Evolutionary conservation across 805 yeast species (phyloP).

Genomic region (Kodamaea hsintzibuensis): DNA sequence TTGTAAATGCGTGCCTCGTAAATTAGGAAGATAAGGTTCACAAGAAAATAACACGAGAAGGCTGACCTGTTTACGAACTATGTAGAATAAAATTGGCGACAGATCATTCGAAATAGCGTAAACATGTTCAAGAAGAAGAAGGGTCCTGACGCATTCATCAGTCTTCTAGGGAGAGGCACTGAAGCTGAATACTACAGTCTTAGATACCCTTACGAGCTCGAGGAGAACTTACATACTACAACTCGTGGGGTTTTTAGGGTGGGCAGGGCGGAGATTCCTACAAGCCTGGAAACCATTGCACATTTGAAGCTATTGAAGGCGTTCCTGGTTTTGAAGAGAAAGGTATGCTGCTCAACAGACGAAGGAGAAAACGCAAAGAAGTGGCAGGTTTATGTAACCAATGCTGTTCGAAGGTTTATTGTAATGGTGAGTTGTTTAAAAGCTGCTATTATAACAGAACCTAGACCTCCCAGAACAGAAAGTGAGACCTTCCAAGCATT

Average conservation of each 20-base stretch:
- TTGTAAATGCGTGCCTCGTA: background rate
- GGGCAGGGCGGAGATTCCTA: background rate
- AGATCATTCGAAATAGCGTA: background rate
- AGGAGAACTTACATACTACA: background rate
- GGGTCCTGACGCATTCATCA: background rate
- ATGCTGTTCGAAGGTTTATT: slow-evolving; percentile 23
- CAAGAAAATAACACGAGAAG: background rate
- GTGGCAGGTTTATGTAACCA: slow-evolving; percentile 25
- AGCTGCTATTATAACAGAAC: background rate
- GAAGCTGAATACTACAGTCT: background rate
- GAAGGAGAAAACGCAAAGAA: slow-evolving; percentile 9
- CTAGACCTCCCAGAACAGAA: background rate
- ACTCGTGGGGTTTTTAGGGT: background rate
- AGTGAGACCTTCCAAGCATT: background rate
- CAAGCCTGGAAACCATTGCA: slow-evolving; percentile 16
- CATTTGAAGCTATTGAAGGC: slow-evolving; percentile 25
- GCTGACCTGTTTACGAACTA: background rate
- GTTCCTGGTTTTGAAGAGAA: slow-evolving; percentile 18
- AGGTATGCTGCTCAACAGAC: slow-evolving; percentile 8
- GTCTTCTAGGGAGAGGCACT: background rate
- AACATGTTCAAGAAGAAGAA: background rate
- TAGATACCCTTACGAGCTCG: background rate
- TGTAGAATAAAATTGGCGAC: background rate
- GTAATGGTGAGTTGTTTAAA: slow-evolving; percentile 19
- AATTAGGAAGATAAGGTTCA: background rate